phyloP scores from a whole-genome alignment of 306 rosid species.

The Lablab purpureus region DNA sequence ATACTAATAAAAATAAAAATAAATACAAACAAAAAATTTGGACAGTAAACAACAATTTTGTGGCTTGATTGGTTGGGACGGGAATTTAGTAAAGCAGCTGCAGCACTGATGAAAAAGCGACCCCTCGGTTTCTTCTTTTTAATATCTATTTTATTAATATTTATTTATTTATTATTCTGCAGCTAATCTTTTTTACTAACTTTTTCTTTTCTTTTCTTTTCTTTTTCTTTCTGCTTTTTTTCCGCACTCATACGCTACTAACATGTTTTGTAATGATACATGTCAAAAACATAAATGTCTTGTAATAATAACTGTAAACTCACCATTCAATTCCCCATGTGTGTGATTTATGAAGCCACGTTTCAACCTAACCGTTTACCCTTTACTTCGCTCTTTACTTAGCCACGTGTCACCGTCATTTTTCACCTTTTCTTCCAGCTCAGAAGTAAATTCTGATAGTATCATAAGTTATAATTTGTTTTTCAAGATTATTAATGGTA shows the following conservation, averaged over 20 bases:
- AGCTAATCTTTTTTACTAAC: background rate
- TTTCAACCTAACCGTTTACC: slow-evolving; percentile 6
- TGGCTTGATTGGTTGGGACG: slow-evolving; percentile 50
- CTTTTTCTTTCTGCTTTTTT: background rate
- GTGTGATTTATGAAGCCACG: slow-evolving; percentile 35
- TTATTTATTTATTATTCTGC: background rate
- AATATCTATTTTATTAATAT: background rate
- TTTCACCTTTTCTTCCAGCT: background rate
- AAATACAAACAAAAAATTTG: slow-evolving; percentile 5
- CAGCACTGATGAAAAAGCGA: slow-evolving; percentile 51
- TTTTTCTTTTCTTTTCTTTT: background rate
- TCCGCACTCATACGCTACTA: background rate
- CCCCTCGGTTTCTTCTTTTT: slow-evolving; percentile 27
- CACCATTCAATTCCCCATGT: slow-evolving; percentile 35
- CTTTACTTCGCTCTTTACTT: too few species aligned
- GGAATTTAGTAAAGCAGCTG: slow-evolving; percentile 58
- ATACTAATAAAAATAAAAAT: background rate
- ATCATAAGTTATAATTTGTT: too few species aligned
- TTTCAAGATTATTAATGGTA: too few species aligned
- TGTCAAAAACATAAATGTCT: background rate
- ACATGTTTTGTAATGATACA: slow-evolving; percentile 36
- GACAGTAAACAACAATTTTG: slow-evolving; percentile 38
- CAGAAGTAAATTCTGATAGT: too few species aligned
- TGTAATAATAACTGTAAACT: slow-evolving; percentile 22
- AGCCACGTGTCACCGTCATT: too few species aligned